These are phyloP conservation scores for Aspergillus tanneri DNA, from an alignment of 2,329 filamentous ascomycete genomes.

Conservation along the genomic window DNA sequence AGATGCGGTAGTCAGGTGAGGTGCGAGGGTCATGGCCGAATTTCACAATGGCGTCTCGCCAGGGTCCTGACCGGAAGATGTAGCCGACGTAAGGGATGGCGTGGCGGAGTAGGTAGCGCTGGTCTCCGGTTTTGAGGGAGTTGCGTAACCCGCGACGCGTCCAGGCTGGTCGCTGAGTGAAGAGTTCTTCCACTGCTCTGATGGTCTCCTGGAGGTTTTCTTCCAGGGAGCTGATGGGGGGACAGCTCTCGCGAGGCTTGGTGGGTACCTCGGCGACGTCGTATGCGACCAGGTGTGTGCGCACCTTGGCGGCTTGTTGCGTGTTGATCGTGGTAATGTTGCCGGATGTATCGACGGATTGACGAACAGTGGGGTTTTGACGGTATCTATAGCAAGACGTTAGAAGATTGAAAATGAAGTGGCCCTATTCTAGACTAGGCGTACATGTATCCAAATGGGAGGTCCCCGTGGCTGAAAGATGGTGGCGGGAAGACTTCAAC, in stretches of 20 bases:
- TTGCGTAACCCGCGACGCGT: constrained; percentile 81
- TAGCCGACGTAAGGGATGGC: constrained; percentile 84
- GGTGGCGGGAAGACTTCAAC: constrained; percentile 77
- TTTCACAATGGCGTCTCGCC: constrained; percentile 80
- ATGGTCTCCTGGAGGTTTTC: constrained; percentile 64
- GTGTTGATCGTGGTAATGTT: constrained; percentile 60
- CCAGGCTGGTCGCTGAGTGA: constrained; percentile 77
- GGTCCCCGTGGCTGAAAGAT: constrained; percentile 68
- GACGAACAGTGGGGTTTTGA: constrained; percentile 77
- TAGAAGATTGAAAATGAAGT: constrained; percentile 10
- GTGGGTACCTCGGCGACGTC: constrained; percentile 63
- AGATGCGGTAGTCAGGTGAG: constrained; percentile 73
- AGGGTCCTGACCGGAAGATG: constrained; percentile 88
- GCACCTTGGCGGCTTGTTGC: constrained; percentile 59
- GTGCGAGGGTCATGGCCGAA: constrained; percentile 83
- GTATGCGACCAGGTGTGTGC: constrained; percentile 58
- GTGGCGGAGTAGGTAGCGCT: constrained; percentile 62
- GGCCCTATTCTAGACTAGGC: no score
- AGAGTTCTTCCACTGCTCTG: constrained; percentile 60
- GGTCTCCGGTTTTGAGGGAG: constrained; percentile 55
- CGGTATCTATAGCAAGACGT: constrained; percentile 62
- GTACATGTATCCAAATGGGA: constrained; percentile 66
- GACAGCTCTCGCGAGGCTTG: constrained; percentile 58
- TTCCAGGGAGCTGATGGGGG: constrained; percentile 50
- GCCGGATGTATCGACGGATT: constrained; percentile 56